These are phyloP conservation scores for Rhodotorula taiwanensis DNA, from an alignment of 768 basidiomycete species.

Conservation along the genomic window DNA sequence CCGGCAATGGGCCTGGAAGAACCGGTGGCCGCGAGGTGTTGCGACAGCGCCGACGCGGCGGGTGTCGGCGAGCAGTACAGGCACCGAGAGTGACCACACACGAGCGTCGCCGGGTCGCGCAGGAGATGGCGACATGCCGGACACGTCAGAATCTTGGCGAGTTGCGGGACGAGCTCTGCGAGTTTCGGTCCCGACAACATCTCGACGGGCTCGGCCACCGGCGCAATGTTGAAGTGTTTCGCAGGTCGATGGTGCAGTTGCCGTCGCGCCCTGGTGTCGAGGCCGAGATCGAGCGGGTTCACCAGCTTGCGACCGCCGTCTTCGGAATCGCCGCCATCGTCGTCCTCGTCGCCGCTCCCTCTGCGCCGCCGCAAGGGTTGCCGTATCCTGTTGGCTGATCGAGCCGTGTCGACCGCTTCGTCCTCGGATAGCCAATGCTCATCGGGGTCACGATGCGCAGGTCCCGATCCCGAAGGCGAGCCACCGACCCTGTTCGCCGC, in stretches of 20 bases:
- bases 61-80: slow-evolving; percentile 19
- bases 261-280: not conserved
- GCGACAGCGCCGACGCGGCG: not conserved
- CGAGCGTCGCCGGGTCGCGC: slow-evolving; percentile 33
- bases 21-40: no score
- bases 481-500: not conserved
- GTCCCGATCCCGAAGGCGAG: not conserved
- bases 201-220: not conserved
- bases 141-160: slow-evolving; percentile 28
- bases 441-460: slow-evolving; percentile 31
- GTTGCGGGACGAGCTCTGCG: slow-evolving; percentile 21
- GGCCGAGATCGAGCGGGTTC: not conserved
- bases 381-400: not conserved
- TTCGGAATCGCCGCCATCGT: slow-evolving; percentile 2
- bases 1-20: no score
- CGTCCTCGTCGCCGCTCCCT: not conserved
- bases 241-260: slow-evolving; percentile 16
- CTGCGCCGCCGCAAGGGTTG: not conserved
- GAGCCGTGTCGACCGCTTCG: slow-evolving; percentile 22
- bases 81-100: slow-evolving; percentile 39
- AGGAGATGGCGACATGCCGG: slow-evolving; percentile 30
- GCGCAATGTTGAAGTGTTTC: not conserved
- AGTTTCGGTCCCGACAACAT: not conserved
- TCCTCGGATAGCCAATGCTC: slow-evolving; percentile 40
- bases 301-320: slow-evolving; percentile 4